Base-by-base conservation (phyloP, 2,329 filamentous ascomycete species). In the Cercospora sp. region DNA sequence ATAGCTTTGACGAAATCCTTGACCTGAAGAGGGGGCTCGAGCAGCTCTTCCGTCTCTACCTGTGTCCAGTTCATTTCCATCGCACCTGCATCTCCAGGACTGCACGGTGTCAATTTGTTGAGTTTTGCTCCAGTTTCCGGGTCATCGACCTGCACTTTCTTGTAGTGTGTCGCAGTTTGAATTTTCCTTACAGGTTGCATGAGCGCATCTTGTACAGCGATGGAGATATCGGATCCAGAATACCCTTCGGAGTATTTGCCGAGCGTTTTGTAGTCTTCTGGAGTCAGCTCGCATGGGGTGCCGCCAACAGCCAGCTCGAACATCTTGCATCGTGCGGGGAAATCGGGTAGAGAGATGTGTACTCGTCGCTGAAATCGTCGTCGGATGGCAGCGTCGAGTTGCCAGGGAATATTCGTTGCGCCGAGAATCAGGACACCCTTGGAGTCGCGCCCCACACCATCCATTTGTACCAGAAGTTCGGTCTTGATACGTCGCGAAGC, bases 161-260 rank as follows among this genome's bases (percentile, higher is more conserved):
- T 97, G 82, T 98, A 99, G 83, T 99, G 95, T 63, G 95, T 99
- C 18, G 95, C 94, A 71, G 94, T 96, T 79, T 98, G 90, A 73
- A 99, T 98, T 81, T 97, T 96, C 70, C 95, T 87, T 69, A 99
- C 92, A 1, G 95, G 96, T 77, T 97, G 93, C 95, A 99, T 99
- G 45, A 99, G 83, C 0, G 95, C 95, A 78, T 96, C 92, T 80
- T 99, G 95, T 20, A 98, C 95, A 3, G 93, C 93, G 77, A 98
- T 98, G 76, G 87, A 89, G 75, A 99, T 98, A 87, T 99, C 95
- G 71, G 91, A 96, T 39, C 95, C 95, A 0, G 94, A 97, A 81
- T 97, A 99, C 0, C 95, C 95, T 68, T 98, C 94, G 62, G 92
- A 93, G 76, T 94, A 83, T 75, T 91, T 86, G 2, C 91, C 93